Base-by-base conservation (phyloP, 2,329 filamentous ascomycete genomes). In the Pseudomassariella vexata region DNA sequence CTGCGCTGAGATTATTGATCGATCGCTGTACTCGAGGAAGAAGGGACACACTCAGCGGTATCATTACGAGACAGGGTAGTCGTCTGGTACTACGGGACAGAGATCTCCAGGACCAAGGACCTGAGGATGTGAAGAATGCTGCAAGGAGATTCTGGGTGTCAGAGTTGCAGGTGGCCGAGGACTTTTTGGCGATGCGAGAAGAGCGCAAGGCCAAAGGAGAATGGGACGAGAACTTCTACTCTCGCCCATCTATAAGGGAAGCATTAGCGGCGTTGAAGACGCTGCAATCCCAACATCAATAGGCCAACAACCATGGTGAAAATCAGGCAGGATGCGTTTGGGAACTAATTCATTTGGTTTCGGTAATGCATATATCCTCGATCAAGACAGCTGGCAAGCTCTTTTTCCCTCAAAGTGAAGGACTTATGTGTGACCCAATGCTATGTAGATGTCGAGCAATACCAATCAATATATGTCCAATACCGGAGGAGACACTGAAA, bases 161-260 rank as follows among this genome's bases (percentile, higher is more conserved):
- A 18, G 70, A 75, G 49, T 55, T 75, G 28, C 48, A 57, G 17
- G 59, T 53, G 19, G 66, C 72, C 0, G 66, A 71, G 47, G 46
- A 52, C 6, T 76, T 69, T 49, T 47, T 76, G 24, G 44, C 50
- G 16, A 44, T 55, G 31, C 59, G 72, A 35, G 48, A 59, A 3
- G 50, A 53, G 11, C 52, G 57, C 40, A 57, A 55, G 37, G 45
- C 37, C 8, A 32, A 34, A 5, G 68, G 68, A 3, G 46, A 51
- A 26, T 74, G 70, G 70, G 57, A 63, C 14, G 63, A 63, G 28
- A 76, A 76, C 39, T 64, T 63, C 39, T 75, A 65, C 40, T 49
- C 58, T 18, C 57, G 72, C 6, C 70, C 71, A 2, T 65, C 43
- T 7, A 44, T 75, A 27, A 52, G 48, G 23, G 59, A 73, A 38